These are phyloP conservation scores for Exophiala sp. DNA, from an alignment of 2,329 filamentous ascomycete genomes.

Conservation along the genomic window DNA sequence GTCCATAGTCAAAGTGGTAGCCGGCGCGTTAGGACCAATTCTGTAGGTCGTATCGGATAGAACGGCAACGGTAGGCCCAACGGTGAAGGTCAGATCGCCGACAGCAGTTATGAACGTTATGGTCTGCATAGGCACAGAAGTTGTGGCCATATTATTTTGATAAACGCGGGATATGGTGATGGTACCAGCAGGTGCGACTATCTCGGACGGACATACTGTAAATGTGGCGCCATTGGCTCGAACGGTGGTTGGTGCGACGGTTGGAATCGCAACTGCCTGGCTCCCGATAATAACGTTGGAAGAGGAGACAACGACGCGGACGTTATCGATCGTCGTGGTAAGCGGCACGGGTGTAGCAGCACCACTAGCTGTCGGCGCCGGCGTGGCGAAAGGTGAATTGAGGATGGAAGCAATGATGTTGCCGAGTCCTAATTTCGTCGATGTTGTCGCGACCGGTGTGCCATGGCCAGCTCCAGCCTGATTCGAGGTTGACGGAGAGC, in stretches of 20 bases:
- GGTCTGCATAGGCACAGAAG: constrained; percentile 6
- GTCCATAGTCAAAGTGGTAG: constrained; percentile 25
- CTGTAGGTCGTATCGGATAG: constrained; percentile 29
- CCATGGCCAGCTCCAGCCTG: background rate
- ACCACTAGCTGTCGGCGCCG: background rate
- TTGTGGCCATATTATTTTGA: background rate
- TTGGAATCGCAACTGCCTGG: constrained; percentile 23
- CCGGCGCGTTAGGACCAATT: constrained; percentile 25
- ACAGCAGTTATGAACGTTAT: constrained; percentile 14
- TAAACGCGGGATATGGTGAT: constrained; percentile 16
- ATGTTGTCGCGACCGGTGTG: constrained; percentile 5
- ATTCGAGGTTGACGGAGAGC: background rate
- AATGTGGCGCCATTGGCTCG: constrained; percentile 21
- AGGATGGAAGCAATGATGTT: constrained; percentile 25
- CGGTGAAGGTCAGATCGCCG: constrained; percentile 24
- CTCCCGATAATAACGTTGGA: constrained; percentile 26
- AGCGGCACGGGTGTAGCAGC: constrained; percentile 2
- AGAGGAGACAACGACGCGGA: constrained; percentile 22
- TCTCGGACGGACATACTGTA: constrained; percentile 19
- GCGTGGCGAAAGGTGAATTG: constrained; percentile 21
- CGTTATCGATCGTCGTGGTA: constrained; percentile 19
- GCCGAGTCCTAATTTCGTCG: constrained; percentile 15
- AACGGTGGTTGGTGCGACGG: constrained; percentile 13
- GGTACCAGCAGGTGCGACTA: constrained; percentile 22
- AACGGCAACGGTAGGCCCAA: constrained; percentile 29